Evolutionary conservation across 2,329 filamentous ascomycete genomes (phyloP).

Genomic region (Colletotrichum viniferum): DNA sequence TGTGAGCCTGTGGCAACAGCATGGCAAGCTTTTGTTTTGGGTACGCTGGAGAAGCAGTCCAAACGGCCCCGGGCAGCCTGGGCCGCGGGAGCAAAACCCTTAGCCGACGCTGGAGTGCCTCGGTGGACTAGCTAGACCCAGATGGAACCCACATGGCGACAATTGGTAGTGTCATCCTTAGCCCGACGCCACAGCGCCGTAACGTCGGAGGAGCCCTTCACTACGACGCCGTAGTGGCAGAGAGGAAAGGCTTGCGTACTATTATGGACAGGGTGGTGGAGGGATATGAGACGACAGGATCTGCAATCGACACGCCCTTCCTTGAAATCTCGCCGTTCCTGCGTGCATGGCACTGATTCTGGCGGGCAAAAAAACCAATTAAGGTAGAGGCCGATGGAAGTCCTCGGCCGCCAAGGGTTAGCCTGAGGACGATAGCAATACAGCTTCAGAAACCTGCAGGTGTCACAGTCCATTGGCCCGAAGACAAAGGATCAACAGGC

Average conservation of each 20-base stretch:
- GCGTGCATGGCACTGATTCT: background rate
- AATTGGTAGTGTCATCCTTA: background rate
- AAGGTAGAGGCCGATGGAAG: background rate
- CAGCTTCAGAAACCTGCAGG: background rate
- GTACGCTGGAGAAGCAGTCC: background rate
- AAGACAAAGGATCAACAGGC: background rate
- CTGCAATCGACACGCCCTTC: background rate
- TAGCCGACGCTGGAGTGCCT: background rate
- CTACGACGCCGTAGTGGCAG: background rate
- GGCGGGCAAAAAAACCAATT: background rate
- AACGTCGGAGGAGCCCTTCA: background rate
- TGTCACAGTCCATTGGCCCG: background rate
- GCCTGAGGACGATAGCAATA: background rate
- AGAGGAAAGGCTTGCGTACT: background rate
- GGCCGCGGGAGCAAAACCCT: background rate
- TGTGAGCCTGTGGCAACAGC: background rate
- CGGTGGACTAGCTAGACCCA: background rate
- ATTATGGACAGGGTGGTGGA: background rate
- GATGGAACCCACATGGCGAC: background rate
- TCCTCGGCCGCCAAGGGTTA: background rate
- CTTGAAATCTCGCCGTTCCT: background rate
- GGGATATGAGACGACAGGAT: background rate
- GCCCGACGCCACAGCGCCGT: background rate
- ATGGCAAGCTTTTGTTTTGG: background rate
- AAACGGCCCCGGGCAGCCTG: background rate